Base-by-base conservation (phyloP, 73 alveolate species). In the Paramecium biaurelia region DNA sequence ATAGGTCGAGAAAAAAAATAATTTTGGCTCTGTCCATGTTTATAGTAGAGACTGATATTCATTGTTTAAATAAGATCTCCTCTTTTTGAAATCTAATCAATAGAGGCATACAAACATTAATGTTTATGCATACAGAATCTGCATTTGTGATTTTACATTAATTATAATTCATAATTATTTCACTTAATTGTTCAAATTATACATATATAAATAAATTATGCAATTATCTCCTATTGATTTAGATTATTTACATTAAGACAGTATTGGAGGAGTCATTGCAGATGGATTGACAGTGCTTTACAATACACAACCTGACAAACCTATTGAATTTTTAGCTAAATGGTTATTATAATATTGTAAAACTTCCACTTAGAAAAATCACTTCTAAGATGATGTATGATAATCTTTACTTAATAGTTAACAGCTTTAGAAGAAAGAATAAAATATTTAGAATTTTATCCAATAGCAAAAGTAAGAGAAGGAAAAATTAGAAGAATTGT, bases 251-350 rank as follows among this genome's bases (percentile, higher is more conserved):
- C 96, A 95, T 86, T 47, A 90, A 79, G 96, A 93, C 7, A 89
- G 86, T n/a, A 89, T 96, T 15, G 96, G 96, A 1, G 82, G 94
- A 30, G 95, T 94, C 56, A 37, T 96, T 26, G 95, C 98, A 4
- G 90, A 89, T 42, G 98, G 97, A 1, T 89, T 96, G 0, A 85
- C 96, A 7, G 97, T 92, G 58, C 93, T 94, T 5, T 96, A 92
- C 89, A 59, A 70, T 42, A 92, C 92, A 21, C 11, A 84, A 72
- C 99, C 99, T 4, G 70, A 85, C 7, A 92, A 95, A 18, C 99
- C 97, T 30, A 93, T 96, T 35, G 95, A 93, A 56, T 95, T 82
- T 92, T 93, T 96, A 23, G 99, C 98, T 34, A 95, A 95, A 58
- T 96, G 95, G 96, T 76, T 96, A 47, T 74, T 96, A 23, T 88